Percentiles rank a stretch among this genome's conserved stretches.
phyloP scores from a whole-genome alignment of 1,139 yeast species.

The Wickerhamiella infanticola region DNA sequence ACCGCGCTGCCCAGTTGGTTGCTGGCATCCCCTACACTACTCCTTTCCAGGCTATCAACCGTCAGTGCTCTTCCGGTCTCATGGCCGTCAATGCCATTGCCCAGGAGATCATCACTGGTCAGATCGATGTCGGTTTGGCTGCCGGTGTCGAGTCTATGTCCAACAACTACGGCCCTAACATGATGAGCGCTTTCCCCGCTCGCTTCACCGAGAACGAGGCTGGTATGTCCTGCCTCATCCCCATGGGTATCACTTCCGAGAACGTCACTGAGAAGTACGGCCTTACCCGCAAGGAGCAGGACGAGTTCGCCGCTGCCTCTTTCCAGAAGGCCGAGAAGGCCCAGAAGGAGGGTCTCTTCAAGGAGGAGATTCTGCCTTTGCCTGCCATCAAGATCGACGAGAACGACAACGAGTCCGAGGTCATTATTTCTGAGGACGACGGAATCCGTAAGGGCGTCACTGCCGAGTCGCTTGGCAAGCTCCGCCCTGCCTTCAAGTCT shows the following conservation, averaged over 20 bases:
- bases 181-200: conserved; percentile 48
- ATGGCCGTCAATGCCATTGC: conserved; percentile 85
- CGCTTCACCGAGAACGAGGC: conserved; percentile 31
- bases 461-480: conserved; percentile 51
- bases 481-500: conserved; percentile 76
- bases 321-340: conserved; percentile 62
- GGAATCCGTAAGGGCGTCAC: conserved; percentile 87
- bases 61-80: conserved; percentile 90
- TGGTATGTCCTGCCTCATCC: conserved; percentile 53
- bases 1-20: conserved; percentile 60
- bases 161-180: conserved; percentile 59
- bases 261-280: conserved; percentile 45
- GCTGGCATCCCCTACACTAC: conserved; percentile 58
- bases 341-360: conserved; percentile 51
- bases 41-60: conserved; percentile 70
- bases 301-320: conserved; percentile 28
- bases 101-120: conserved; percentile 72
- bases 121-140: conserved; percentile 81
- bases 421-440: conserved; percentile 58
- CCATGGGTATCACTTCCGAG: conserved; percentile 89
- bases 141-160: conserved; percentile 93
- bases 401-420: conserved; percentile 27
- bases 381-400: conserved; percentile 26
- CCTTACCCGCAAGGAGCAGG: conserved; percentile 29
- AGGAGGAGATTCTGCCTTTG: conserved; percentile 76